These are phyloP conservation scores for Dichotomopilus funicola DNA, from an alignment of 2,329 filamentous ascomycete genomes.

Conservation along the genomic window DNA sequence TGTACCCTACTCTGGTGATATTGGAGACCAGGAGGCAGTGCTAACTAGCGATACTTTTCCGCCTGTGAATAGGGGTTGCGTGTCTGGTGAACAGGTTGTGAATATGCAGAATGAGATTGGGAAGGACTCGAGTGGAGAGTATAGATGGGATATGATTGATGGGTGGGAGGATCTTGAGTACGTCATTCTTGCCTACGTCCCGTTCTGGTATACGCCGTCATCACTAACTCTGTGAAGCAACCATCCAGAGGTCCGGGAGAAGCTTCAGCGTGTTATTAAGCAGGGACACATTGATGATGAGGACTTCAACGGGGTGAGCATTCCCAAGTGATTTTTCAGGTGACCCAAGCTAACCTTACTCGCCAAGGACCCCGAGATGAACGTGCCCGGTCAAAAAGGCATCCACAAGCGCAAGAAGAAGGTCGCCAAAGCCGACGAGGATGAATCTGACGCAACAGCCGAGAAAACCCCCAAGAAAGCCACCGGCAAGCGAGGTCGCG, in stretches of 20 bases:
- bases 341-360: slow-evolving; percentile 2
- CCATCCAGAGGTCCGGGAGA: slow-evolving; percentile 60
- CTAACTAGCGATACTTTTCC: not conserved
- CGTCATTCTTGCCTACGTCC: slow-evolving; percentile 21
- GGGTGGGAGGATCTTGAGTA: slow-evolving; percentile 69
- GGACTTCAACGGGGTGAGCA: slow-evolving; percentile 79
- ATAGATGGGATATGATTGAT: slow-evolving; percentile 64
- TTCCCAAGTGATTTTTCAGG: not conserved
- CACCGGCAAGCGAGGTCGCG: slow-evolving; percentile 32
- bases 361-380: slow-evolving; percentile 66
- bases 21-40: not conserved
- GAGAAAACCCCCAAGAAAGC: slow-evolving; percentile 25
- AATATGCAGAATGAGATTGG: slow-evolving; percentile 56
- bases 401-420: slow-evolving; percentile 46
- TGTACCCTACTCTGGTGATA: not conserved
- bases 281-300: slow-evolving; percentile 77
- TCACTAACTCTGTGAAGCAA: slow-evolving; percentile 26
- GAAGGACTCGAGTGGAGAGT: slow-evolving; percentile 36
- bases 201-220: not conserved
- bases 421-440: slow-evolving; percentile 20
- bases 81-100: slow-evolving; percentile 66
- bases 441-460: not conserved
- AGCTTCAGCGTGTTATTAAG: slow-evolving; percentile 63
- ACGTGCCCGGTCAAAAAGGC: slow-evolving; percentile 59
- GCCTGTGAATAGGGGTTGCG: slow-evolving; percentile 63